These are phyloP conservation scores for Diaporthe nobilis DNA, from an alignment of 2,329 filamentous ascomycete species.

Conservation along the genomic window DNA sequence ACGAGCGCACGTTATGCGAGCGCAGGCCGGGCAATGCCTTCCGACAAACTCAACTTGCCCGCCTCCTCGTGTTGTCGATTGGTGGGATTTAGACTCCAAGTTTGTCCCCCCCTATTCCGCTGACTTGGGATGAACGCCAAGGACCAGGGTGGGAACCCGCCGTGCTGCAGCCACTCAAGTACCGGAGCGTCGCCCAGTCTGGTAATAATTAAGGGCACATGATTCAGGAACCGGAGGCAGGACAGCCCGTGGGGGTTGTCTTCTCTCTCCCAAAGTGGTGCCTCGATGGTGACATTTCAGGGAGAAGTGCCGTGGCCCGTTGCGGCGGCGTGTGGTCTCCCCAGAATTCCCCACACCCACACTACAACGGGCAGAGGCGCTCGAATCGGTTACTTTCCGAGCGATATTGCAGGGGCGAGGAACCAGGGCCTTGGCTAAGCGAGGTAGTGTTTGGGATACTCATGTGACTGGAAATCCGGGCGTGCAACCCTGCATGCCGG, in stretches of 20 bases:
- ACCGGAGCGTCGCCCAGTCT: not conserved
- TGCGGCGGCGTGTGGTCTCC: not conserved
- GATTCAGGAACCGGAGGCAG: slow-evolving; percentile 19
- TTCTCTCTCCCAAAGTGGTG: not conserved
- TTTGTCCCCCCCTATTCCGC: not conserved
- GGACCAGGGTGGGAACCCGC: not conserved
- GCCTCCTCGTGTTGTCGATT: not conserved
- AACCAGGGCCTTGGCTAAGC: not conserved
- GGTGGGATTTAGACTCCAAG: slow-evolving; percentile 21
- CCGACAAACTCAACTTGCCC: not conserved
- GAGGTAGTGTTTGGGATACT: not conserved
- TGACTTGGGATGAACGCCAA: slow-evolving; percentile 3
- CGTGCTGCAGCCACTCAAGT: slow-evolving; percentile 18
- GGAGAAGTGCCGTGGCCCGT: slow-evolving; percentile 6
- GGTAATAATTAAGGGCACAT: not conserved
- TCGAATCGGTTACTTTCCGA: slow-evolving; percentile 9
- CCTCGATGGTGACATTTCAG: not conserved
- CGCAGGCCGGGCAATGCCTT: not conserved
- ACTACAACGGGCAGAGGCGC: not conserved
- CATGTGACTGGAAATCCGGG: slow-evolving; percentile 17
- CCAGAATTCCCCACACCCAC: slow-evolving; percentile 1
- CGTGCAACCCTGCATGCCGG: not conserved
- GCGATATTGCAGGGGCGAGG: not conserved
- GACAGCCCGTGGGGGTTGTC: not conserved
- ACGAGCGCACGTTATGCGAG: not conserved